Evolutionary conservation across 768 basidiomycete genomes (phyloP).

Genomic region (Podaxis mareebaensis): DNA sequence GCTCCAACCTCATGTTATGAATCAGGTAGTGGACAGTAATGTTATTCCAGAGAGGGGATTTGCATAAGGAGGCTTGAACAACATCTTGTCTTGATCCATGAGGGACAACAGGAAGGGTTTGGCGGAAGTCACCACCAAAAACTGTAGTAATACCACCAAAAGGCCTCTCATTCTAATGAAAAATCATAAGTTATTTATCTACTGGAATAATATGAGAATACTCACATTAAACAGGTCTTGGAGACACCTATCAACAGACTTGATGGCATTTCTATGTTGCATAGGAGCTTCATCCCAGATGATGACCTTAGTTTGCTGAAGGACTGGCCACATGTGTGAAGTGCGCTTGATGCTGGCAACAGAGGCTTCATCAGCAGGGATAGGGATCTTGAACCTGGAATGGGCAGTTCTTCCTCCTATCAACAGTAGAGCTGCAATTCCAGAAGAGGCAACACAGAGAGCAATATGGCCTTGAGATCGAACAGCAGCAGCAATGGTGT

Average conservation of each 20-base stretch:
- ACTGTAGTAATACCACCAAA: conserved; percentile 11
- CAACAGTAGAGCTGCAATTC: conserved; percentile 31
- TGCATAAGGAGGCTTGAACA: neutral
- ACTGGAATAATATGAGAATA: no score
- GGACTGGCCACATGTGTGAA: neutral
- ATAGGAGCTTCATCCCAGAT: conserved; percentile 6
- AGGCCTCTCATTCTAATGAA: neutral
- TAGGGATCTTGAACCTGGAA: neutral
- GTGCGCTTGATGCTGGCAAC: neutral
- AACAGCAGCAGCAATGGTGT: conserved; percentile 31
- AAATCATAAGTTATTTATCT: no score
- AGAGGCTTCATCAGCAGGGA: neutral
- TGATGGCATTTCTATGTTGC: neutral
- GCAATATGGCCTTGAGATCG: conserved; percentile 31
- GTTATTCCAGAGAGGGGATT: neutral
- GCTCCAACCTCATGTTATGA: neutral
- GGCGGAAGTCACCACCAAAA: neutral
- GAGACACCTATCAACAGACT: neutral
- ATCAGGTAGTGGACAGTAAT: neutral
- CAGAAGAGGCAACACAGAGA: conserved; percentile 52
- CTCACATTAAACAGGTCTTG: neutral
- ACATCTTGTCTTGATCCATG: neutral
- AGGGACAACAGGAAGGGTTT: conserved; percentile 18
- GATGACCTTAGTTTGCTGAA: neutral
- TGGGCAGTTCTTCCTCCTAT: neutral